Evolutionary conservation across 495 filamentous ascomycete species (phyloP), one percentile per base, ranked within the genome.

Genomic region (Lasiosphaeria hispida): DNA sequence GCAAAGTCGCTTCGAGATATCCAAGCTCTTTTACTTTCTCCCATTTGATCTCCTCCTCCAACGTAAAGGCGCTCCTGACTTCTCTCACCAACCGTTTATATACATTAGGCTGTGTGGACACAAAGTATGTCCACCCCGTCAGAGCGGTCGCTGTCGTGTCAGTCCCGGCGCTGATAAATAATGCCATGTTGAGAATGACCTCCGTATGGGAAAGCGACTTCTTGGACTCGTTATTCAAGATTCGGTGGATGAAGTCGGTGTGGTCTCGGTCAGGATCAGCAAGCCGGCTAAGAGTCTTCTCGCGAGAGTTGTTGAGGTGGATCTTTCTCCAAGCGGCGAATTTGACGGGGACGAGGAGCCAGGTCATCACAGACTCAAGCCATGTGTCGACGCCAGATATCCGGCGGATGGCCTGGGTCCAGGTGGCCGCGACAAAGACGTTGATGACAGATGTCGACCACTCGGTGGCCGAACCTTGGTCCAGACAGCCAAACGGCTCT

Each of bases 401-500:
- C 15, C 63, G 61, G 10, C 64, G 61, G 18, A 48, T 64, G n/a
- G 48, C 59, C 49, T 64, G 58, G n/a, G 62, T 60, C 44, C 53
- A 63, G 10, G 50, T 53, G 38, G 47, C 61, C 13, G 45, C 56
- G 14, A 35, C 35, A 36, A 56, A 41, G 11, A 59, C 47, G 30
- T 61, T 57, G 48, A 55, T 38, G 40, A 67, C 43, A 41, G 40
- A 38, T 10, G 10, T 51, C n/a, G 58, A 64, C 66, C 66, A 69
- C 19, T 71, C 42, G 69, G 56, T 53, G 10, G 23, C 57, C 13
- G 47, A 30, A 19, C 57, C 61, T 4, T 38, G 36, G 38, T 77
- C 72, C 36, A 89, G 69, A 78, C 83, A 83, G 7, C 76, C 70
- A 63, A 85, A 85, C 33, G 78, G 69, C 54, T 83, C 81, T 3